Percentiles rank a stretch among this genome's conserved stretches.
These are phyloP conservation scores for Allium fistulosum DNA, from an alignment of 106 monocot species.

Conservation along the genomic window DNA sequence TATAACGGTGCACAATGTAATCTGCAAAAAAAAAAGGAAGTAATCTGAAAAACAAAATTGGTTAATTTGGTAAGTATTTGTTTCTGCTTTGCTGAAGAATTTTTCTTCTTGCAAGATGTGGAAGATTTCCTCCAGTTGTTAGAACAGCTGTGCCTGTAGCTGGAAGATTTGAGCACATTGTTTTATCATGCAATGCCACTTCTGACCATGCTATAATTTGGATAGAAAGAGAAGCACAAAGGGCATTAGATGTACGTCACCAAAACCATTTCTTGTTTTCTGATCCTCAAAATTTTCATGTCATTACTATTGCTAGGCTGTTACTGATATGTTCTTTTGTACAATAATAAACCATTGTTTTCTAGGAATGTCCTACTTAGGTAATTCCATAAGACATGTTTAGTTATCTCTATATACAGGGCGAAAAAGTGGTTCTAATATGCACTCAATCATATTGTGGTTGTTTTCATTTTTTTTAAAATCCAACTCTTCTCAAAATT, in stretches of 20 bases:
- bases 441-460: too few relatives aligned
- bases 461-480: too few relatives aligned
- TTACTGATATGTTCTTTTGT: not conserved
- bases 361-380: not conserved
- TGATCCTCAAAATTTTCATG: not conserved
- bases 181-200: slow-evolving; percentile 96
- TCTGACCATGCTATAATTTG: slow-evolving; percentile 95
- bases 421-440: too few relatives aligned
- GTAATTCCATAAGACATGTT: not conserved
- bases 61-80: too few relatives aligned
- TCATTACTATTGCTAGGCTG: not conserved
- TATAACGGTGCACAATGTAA: too few relatives aligned
- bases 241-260: slow-evolving; percentile 72
- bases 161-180: slow-evolving; percentile 89
- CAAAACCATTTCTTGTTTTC: not conserved
- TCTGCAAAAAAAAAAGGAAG: too few relatives aligned
- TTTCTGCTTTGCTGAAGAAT: too few relatives aligned
- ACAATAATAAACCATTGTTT: not conserved
- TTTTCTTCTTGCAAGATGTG: slow-evolving; percentile 27
- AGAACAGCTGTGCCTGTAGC: slow-evolving; percentile 93
- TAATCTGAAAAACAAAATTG: too few relatives aligned
- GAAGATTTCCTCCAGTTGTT: slow-evolving; percentile 80
- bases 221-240: slow-evolving; percentile 79
- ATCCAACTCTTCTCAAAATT: too few relatives aligned
- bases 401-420: not conserved